A percentile compares a stretch with the other conserved stretches of the same genome.
These are phyloP conservation scores for Penicillium brasilianum DNA, from an alignment of 2,329 filamentous ascomycete genomes.

Conservation along the genomic window DNA sequence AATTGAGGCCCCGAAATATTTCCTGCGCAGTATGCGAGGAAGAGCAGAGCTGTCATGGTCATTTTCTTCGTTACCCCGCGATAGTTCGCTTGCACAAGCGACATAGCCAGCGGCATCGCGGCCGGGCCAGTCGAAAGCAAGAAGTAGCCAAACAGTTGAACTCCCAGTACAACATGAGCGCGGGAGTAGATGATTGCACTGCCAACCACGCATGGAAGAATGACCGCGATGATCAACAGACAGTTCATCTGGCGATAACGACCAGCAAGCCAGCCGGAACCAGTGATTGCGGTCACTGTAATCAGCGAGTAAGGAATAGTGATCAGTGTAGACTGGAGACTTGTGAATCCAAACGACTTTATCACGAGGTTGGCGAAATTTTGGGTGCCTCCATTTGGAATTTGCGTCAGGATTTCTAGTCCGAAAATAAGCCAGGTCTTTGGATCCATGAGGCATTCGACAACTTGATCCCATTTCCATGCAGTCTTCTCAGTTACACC, in stretches of 20 bases:
- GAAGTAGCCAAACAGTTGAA: conserved; percentile 64
- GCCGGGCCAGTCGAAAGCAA: conserved; percentile 60
- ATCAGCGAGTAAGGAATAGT: conserved; percentile 65
- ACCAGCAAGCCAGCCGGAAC: conserved; percentile 58
- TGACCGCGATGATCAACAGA: conserved; percentile 56
- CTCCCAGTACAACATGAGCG: conserved; percentile 41
- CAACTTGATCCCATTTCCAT: conserved; percentile 59
- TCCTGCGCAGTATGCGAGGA: conserved; percentile 61
- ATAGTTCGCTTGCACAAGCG: conserved; percentile 62
- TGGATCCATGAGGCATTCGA: conserved; percentile 61
- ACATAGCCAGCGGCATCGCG: conserved; percentile 60
- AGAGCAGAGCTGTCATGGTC: conserved; percentile 62
- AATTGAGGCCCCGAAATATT: conserved; percentile 64
- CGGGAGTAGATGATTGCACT: conserved; percentile 60
- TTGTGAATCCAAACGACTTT: conserved; percentile 29
- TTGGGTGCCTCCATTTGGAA: conserved; percentile 67
- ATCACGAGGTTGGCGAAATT: conserved; percentile 50
- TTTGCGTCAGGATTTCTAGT: conserved; percentile 57
- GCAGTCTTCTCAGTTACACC: conserved; percentile 55
- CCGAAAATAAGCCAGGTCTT: conserved; percentile 66
- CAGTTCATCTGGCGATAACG: conserved; percentile 59
- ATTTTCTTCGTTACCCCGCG: conserved; percentile 65
- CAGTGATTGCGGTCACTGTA: conserved; percentile 54
- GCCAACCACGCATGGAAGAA: conserved; percentile 59
- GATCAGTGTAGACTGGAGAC: conserved; percentile 47